These are phyloP conservation scores for Suillus subalutaceus DNA, from an alignment of 768 basidiomycete species.

Conservation along the genomic window DNA sequence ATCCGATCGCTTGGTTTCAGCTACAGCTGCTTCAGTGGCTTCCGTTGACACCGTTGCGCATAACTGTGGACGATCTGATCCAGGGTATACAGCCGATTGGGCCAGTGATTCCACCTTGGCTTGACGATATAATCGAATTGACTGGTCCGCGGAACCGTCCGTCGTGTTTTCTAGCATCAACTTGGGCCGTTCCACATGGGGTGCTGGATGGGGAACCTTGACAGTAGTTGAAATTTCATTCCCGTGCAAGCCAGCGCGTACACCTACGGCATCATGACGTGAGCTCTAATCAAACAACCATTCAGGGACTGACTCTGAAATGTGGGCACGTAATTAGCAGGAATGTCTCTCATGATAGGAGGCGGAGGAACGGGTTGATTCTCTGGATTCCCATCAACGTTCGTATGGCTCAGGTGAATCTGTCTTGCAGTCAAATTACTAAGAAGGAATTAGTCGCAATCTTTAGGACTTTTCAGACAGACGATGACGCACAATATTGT, in stretches of 20 bases:
- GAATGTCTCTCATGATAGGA: not conserved
- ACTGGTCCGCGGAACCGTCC: not conserved
- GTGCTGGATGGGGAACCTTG: not conserved
- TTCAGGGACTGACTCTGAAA: constrained; percentile 11
- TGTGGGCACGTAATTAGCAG: constrained; percentile 1
- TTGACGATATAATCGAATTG: not conserved
- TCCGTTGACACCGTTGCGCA: not conserved
- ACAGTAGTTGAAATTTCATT: not conserved
- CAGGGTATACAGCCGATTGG: not conserved
- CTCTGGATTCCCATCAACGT: not conserved
- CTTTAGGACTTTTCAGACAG: not conserved
- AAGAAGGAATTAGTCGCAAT: not conserved
- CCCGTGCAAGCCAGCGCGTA: not conserved
- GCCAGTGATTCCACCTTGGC: not conserved
- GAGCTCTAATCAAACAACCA: not conserved
- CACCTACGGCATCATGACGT: not conserved
- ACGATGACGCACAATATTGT: constrained; percentile 46
- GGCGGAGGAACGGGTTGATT: not conserved
- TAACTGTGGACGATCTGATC: constrained; percentile 5
- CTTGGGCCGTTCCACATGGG: not conserved
- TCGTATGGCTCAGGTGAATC: not conserved
- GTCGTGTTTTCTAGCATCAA: not conserved
- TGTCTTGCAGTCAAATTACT: constrained; percentile 5
- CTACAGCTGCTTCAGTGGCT: not conserved
- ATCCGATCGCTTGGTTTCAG: not conserved